phyloP scores from a whole-genome alignment of 352 stramenopile genomes.

The Phytopythium oedochilum region DNA sequence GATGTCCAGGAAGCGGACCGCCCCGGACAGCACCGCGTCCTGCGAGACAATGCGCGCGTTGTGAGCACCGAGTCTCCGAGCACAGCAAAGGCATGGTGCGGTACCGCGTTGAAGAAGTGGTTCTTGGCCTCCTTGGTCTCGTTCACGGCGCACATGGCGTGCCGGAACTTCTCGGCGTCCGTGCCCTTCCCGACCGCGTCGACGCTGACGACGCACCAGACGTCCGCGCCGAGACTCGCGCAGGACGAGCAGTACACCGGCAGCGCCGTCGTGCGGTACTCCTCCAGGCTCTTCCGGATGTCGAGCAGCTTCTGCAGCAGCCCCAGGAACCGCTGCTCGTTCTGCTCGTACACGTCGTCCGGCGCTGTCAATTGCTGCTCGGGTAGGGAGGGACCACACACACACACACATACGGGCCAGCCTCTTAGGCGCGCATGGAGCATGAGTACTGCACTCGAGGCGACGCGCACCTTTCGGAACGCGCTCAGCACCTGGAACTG shows the following conservation, averaged over 20 bases:
- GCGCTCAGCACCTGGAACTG: constrained; percentile 48
- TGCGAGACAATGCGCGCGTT: too few species aligned
- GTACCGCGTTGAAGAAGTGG: constrained; percentile 69
- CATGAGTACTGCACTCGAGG: too few species aligned
- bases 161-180: constrained; percentile 67
- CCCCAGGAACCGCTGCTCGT: constrained; percentile 64
- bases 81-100: neutral
- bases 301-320: constrained; percentile 68
- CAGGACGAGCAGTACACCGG: constrained; percentile 60
- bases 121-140: constrained; percentile 72
- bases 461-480: constrained; percentile 51
- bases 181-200: constrained; percentile 52
- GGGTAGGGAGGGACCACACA: neutral
- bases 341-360: constrained; percentile 64
- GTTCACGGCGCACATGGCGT: constrained; percentile 73
- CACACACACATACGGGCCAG: too few species aligned
- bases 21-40: constrained; percentile 56
- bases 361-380: constrained; percentile 36
- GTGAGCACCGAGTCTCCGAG: too few species aligned
- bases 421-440: too few species aligned
- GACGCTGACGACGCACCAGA: constrained; percentile 73
- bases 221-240: constrained; percentile 55
- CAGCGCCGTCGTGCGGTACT: constrained; percentile 56
- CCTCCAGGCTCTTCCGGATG: constrained; percentile 62
- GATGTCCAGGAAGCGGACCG: constrained; percentile 64